These are phyloP conservation scores for Penicillium sp. DNA, from an alignment of 2,329 filamentous ascomycete genomes.

Conservation along the genomic window DNA sequence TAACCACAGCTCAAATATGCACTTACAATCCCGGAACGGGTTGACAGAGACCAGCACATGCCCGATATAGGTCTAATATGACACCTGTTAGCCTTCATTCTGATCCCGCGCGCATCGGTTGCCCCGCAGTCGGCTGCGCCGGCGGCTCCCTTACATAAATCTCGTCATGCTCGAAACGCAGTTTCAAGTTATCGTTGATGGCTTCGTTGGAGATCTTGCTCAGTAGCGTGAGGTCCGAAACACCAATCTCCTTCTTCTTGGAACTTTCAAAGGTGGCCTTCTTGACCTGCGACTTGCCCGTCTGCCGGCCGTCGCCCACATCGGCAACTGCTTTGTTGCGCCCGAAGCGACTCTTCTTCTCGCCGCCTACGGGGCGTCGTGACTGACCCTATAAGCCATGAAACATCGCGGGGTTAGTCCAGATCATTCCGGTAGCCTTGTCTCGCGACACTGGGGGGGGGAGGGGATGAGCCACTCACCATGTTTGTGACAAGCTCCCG, in stretches of 20 bases:
- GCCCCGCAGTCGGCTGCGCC: conserved; percentile 23
- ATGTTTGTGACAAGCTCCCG: conserved; percentile 34
- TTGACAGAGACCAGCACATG: conserved; percentile 99
- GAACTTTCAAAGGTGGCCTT: conserved; percentile 95
- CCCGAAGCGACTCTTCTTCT: conserved; percentile 52
- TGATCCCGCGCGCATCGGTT: conserved; percentile 22
- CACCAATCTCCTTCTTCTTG: conserved; percentile 99
- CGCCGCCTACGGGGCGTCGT: conserved; percentile 50
- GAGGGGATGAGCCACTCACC: conserved; percentile 4
- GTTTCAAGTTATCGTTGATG: conserved; percentile 98
- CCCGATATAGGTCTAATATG: conserved; percentile 85
- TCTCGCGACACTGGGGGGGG: conserved; percentile 9
- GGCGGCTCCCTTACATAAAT: conserved; percentile 72
- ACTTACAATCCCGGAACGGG: conserved; percentile 84
- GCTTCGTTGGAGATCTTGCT: conserved; percentile 99
- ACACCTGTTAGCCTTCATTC: conserved; percentile 24
- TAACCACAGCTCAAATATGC: background rate
- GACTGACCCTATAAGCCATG: conserved; percentile 46
- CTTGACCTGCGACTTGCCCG: conserved; percentile 74
- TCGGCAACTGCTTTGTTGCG: conserved; percentile 51
- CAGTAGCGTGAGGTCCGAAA: conserved; percentile 94
- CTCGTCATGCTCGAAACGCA: conserved; percentile 94
- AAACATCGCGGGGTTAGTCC: conserved; percentile 29
- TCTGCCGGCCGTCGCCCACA: conserved; percentile 51
- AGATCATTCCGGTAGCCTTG: background rate